Evolutionary conservation across 2,329 filamentous ascomycete genomes (phyloP).

Genomic region (Didymosphaeria variabile): DNA sequence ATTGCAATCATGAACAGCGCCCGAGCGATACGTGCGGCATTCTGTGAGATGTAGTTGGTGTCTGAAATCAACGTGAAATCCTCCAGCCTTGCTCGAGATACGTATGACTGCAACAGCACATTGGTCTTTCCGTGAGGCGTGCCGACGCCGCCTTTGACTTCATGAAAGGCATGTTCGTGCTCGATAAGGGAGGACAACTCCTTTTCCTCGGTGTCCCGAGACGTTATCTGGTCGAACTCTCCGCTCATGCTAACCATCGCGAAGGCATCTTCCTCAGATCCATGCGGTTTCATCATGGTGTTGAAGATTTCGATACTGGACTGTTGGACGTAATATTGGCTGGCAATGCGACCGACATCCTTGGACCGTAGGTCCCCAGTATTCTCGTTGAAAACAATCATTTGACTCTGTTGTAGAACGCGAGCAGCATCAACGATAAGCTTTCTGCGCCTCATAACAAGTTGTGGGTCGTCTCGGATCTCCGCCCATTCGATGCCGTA

Average conservation of each 20-base stretch:
- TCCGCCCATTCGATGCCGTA: constrained; percentile 98
- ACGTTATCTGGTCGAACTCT: constrained; percentile 97
- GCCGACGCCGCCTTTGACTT: constrained; percentile 74
- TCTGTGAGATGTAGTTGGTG: constrained; percentile 93
- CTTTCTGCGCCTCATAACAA: constrained; percentile 85
- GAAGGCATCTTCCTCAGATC: constrained; percentile 89
- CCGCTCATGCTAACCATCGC: constrained; percentile 98
- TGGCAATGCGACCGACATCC: constrained; percentile 94
- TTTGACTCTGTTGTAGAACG: constrained; percentile 90
- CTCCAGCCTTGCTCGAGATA: constrained; percentile 85
- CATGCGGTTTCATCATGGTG: constrained; percentile 84
- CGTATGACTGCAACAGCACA: constrained; percentile 91
- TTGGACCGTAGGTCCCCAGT: constrained; percentile 94
- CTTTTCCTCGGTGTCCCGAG: constrained; percentile 86
- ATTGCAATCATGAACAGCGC: constrained; percentile 97
- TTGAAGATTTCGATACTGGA: constrained; percentile 97
- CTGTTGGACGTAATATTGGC: constrained; percentile 95
- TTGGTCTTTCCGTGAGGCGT: constrained; percentile 91
- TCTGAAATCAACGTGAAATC: constrained; percentile 95
- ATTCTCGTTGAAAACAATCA: constrained; percentile 97
- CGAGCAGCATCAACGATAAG: constrained; percentile 88
- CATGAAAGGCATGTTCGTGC: constrained; percentile 73
- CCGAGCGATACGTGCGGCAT: constrained; percentile 91
- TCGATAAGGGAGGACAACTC: constrained; percentile 80
- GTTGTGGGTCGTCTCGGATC: constrained; percentile 83